Percentiles rank a stretch among this genome's conserved stretches.
Evolutionary conservation across 208 protist genomes (phyloP).

Genomic region (Trichomonas vaginalis): DNA sequence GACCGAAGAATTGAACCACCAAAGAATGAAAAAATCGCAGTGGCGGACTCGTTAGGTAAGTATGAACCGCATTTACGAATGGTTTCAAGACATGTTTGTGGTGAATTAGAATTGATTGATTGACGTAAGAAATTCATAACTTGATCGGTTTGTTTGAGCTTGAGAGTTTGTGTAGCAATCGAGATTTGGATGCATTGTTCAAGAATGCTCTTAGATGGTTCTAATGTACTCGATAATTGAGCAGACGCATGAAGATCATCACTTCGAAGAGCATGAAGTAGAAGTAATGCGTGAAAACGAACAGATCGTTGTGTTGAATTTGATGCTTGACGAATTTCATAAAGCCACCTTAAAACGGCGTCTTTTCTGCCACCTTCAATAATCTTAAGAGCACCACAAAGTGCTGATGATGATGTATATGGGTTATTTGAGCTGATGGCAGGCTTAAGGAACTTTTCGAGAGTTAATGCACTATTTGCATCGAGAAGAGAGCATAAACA

Average conservation of each 20-base stretch:
- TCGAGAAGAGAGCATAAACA: background rate
- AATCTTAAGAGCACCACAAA: background rate
- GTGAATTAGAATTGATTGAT: background rate
- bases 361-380: background rate
- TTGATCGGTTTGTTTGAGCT: background rate
- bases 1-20: background rate
- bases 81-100: background rate
- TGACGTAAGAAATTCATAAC: background rate
- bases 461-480: background rate
- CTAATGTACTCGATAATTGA: background rate
- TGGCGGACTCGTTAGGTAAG: background rate
- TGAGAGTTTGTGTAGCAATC: background rate
- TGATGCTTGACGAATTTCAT: background rate
- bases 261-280: background rate
- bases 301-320: background rate
- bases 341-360: background rate
- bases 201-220: background rate
- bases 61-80: background rate
- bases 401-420: background rate
- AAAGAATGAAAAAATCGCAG: background rate
- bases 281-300: background rate
- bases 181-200: background rate
- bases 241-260: background rate
- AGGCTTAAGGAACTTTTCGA: background rate
- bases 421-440: background rate